phyloP scores from a whole-genome alignment of 139 green algal species.

The Closterium sp. region DNA sequence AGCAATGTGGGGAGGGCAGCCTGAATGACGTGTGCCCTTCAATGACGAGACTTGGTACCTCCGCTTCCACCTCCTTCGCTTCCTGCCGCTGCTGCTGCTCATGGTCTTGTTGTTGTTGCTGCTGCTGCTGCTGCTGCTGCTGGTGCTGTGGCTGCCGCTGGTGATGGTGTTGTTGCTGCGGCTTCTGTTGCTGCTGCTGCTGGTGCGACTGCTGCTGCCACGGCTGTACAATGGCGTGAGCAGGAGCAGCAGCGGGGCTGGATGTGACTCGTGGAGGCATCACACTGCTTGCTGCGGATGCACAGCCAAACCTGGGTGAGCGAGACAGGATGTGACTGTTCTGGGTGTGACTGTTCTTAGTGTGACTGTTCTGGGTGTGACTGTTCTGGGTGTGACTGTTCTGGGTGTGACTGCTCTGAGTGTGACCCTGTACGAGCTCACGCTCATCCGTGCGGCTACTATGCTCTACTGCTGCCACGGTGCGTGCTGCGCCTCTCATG shows the following conservation, averaged over 20 bases:
- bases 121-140: neutral
- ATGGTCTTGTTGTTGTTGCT: neutral
- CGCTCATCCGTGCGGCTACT: too few relatives aligned
- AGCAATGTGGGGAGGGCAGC: neutral
- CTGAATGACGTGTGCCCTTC: too few relatives aligned
- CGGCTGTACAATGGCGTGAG: neutral
- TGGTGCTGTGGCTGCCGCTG: neutral
- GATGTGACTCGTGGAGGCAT: neutral
- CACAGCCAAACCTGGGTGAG: neutral
- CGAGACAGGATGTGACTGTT: neutral
- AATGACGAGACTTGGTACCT: neutral
- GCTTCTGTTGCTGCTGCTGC: too few relatives aligned
- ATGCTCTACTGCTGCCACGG: neutral
- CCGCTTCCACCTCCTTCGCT: neutral
- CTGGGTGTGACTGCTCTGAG: neutral
- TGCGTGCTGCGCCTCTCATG: neutral
- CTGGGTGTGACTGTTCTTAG: neutral
- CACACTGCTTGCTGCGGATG: neutral
- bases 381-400: too few relatives aligned
- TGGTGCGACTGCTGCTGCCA: neutral
- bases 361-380: too few relatives aligned
- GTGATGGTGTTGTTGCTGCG: neutral
- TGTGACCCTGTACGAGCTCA: neutral
- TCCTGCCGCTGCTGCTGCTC: neutral
- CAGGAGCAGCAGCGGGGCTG: neutral